Conservation (phyloP, 2,329 filamentous ascomycete genomes). For the Myotisia sp. region DNA sequence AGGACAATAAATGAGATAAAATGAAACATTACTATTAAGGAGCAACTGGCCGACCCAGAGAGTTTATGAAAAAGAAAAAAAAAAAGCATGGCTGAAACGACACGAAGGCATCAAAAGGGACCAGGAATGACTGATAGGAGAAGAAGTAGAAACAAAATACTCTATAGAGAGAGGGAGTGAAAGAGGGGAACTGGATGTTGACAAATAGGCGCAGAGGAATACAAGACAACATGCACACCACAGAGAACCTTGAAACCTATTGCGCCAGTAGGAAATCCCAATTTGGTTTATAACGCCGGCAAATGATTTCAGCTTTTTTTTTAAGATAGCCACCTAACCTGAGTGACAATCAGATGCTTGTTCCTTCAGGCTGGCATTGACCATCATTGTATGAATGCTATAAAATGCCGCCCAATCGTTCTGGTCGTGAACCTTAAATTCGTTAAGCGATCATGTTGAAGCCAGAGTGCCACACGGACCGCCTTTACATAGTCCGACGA, state of each 20-base stretch:
- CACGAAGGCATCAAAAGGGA: neutral
- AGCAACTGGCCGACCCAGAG: conserved; percentile 1
- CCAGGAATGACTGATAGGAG: neutral
- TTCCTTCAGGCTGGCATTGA: too few relatives aligned
- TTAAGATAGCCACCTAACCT: too few relatives aligned
- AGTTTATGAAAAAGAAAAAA: neutral
- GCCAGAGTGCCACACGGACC: too few relatives aligned
- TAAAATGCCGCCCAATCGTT: too few relatives aligned
- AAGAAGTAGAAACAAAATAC: neutral
- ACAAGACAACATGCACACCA: neutral
- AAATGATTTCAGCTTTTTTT: conserved; percentile 6
- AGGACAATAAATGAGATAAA: conserved; percentile 1
- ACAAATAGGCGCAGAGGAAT: neutral
- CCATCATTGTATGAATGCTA: too few relatives aligned
- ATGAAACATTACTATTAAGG: conserved; percentile 5
- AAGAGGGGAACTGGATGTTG: neutral
- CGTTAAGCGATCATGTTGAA: too few relatives aligned
- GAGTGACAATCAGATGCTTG: too few relatives aligned
- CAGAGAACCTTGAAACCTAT: neutral
- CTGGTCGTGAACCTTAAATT: too few relatives aligned
- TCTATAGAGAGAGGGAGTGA: neutral
- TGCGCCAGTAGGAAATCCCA: conserved; percentile 3
- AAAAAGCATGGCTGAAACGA: neutral
- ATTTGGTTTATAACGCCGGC: conserved; percentile 5
- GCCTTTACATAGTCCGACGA: too few relatives aligned